phyloP scores from a whole-genome alignment of 179 eudicot genomes.

The Kewa caespitosa region DNA sequence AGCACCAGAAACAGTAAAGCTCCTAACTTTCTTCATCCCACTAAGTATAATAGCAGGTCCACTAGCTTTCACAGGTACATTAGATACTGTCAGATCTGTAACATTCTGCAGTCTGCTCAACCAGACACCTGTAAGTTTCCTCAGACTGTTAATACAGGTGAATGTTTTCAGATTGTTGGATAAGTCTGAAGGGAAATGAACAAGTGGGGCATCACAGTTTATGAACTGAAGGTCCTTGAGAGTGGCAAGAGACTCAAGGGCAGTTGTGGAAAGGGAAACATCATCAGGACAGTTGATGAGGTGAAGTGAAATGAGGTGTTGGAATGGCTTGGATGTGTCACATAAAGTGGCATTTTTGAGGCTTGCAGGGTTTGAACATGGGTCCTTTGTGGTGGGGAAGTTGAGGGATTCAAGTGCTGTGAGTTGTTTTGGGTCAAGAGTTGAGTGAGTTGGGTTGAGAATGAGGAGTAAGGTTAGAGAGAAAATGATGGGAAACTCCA shows the following conservation, averaged over 20 bases:
- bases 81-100: constrained; percentile 50
- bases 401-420: constrained; percentile 73
- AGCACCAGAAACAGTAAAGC: constrained; percentile 47
- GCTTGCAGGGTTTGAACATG: constrained; percentile 55
- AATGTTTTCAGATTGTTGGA: constrained; percentile 48
- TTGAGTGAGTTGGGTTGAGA: constrained; percentile 28
- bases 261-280: constrained; percentile 50
- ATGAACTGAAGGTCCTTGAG: constrained; percentile 50
- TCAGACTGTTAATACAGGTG: constrained; percentile 55
- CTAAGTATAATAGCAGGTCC: constrained; percentile 50
- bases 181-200: constrained; percentile 48
- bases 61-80: constrained; percentile 40
- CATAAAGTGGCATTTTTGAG: constrained; percentile 48
- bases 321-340: constrained; percentile 56
- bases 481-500: constrained; percentile 9
- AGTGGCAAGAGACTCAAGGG: constrained; percentile 66
- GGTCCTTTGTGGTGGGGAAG: constrained; percentile 61
- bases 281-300: constrained; percentile 62
- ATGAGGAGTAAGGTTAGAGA: constrained; percentile 11
- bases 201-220: constrained; percentile 54
- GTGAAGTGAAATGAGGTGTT: constrained; percentile 62
- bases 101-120: constrained; percentile 52
- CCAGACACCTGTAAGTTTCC: constrained; percentile 48
- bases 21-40: constrained; percentile 31
- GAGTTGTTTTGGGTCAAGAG: constrained; percentile 81